These are phyloP conservation scores for Aspergillus mulundensis DNA, from an alignment of 495 filamentous ascomycete genomes.

Conservation along the genomic window DNA sequence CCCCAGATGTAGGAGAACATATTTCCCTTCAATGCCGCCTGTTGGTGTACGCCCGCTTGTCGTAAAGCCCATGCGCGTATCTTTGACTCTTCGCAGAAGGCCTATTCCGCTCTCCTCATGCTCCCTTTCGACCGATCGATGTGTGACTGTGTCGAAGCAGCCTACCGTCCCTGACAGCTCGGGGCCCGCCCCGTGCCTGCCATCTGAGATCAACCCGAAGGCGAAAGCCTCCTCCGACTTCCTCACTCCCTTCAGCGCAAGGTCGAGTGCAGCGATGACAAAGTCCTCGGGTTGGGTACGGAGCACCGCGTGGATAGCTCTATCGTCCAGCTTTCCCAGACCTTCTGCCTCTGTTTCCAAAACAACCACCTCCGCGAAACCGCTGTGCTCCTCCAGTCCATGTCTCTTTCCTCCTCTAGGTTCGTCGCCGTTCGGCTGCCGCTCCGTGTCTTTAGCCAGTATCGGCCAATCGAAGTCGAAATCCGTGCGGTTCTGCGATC, in stretches of 20 bases:
- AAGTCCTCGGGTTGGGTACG: slow-evolving; percentile 8
- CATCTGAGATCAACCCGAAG: neutral
- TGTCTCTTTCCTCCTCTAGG: neutral
- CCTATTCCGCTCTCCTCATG: neutral
- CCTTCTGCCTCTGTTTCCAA: neutral
- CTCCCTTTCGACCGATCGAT: neutral
- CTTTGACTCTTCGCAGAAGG: slow-evolving; percentile 6
- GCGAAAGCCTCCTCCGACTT: neutral
- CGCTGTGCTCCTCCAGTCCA: neutral
- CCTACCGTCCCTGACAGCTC: neutral
- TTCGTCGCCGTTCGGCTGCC: neutral
- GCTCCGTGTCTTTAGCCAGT: neutral
- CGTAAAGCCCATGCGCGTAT: neutral
- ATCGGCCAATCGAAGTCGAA: neutral
- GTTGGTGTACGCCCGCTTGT: neutral
- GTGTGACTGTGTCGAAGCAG: slow-evolving; percentile 4
- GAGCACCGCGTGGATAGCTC: neutral
- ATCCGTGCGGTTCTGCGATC: neutral
- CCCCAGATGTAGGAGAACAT: neutral
- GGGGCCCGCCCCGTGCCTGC: neutral
- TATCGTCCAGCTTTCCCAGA: neutral
- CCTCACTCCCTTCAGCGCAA: neutral
- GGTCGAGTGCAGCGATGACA: neutral
- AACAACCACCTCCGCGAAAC: neutral
- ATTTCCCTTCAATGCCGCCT: neutral